Conservation (phyloP, 2,329 filamentous ascomycete species). For the Talaromyces sp. region DNA sequence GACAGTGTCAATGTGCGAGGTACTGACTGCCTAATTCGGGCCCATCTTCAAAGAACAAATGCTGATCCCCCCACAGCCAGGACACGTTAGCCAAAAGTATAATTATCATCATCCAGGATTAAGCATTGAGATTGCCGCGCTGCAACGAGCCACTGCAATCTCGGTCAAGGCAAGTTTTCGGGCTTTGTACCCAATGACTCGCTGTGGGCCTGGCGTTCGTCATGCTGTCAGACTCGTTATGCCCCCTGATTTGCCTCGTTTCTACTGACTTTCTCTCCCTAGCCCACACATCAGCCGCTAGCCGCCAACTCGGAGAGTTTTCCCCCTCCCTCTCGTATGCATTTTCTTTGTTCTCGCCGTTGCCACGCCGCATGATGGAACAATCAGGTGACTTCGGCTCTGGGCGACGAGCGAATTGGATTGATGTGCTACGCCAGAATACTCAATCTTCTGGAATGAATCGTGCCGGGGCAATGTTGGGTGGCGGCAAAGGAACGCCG, state of each 20-base stretch:
- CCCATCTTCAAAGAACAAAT: neutral
- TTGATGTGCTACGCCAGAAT: neutral
- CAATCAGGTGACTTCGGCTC: conserved; percentile 6
- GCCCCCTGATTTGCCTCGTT: neutral
- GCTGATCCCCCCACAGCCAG: neutral
- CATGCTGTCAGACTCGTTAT: neutral
- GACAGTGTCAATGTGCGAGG: neutral
- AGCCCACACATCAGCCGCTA: conserved; percentile 6
- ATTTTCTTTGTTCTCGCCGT: neutral
- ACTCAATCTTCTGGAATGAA: neutral
- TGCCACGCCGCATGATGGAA: conserved; percentile 10
- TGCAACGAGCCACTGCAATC: neutral
- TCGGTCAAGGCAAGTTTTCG: neutral
- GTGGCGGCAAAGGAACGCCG: neutral
- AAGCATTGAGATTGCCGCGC: neutral
- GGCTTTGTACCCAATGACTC: neutral
- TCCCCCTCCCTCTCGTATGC: neutral
- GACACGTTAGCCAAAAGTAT: neutral
- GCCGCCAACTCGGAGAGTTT: conserved; percentile 8
- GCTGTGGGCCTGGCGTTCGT: neutral
- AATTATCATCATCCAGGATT: neutral
- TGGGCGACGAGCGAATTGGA: neutral
- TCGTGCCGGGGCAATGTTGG: neutral
- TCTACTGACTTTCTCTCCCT: neutral
- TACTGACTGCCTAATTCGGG: neutral